Base-by-base conservation (phyloP, 2,329 filamentous ascomycete species). In the Fusarium pseudoanthophilum region DNA sequence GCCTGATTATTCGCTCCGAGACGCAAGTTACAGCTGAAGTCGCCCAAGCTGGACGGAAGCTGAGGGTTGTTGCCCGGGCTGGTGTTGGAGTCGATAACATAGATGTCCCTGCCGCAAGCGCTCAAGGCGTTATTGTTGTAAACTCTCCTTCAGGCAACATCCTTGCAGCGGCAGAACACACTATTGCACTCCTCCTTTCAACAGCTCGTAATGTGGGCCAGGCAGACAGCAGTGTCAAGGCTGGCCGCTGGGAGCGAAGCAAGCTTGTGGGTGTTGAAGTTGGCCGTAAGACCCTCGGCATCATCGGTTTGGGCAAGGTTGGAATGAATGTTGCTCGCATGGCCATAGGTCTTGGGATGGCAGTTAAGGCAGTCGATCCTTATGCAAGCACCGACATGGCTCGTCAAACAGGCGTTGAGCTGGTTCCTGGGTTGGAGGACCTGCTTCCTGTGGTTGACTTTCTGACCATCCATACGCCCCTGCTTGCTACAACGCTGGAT, bases 81-180 rank as follows among this genome's bases (percentile, higher is more conserved):
- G 93, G 93, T 18, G 93, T 95, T 2, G 93, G 92, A 37, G 92
- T 95, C 30, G 93, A 95, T 83, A 95, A 95, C 82, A 93, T 96
- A 55, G 88, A 95, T 78, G 91, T 95, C 0, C 85, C 89, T 39
- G 89, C 90, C 13, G 93, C 93, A 6, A 95, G 93, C 0, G 86
- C 88, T 43, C 85, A 90, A 60, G 93, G 93, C 26, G 91, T 95
- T 67, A 91, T 95, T 57, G 93, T 96, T 5, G 91, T 95, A 62
- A 96, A 95, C 80, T 92, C 90, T 32, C 93, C 93, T 0, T 89
- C 89, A 24, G 93, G 93, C 4, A 96, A 96, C 79, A 94, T 95
- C 74, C 89, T 92, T 64, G 93, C 93, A 0, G 93, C 93, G 0
- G 93, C 93, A 1, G 93, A 95, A 79, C 93, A 95, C 77, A 94